These are phyloP conservation scores for Cladosporium phlei DNA, from an alignment of 2,329 filamentous ascomycete species.

Conservation along the genomic window DNA sequence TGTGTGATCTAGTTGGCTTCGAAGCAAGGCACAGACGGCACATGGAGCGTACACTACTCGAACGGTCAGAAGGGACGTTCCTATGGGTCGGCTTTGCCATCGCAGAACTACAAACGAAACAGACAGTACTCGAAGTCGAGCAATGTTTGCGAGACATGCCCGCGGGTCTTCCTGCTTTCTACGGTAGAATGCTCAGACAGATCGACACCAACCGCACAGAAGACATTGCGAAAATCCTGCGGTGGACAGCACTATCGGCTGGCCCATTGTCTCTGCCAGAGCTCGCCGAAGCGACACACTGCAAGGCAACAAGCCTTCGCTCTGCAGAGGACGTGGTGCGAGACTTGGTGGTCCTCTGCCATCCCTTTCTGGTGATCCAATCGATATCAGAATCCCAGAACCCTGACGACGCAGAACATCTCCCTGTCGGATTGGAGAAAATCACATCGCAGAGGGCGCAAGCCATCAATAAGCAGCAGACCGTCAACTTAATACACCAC, in stretches of 20 bases:
- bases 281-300: no score
- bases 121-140: no score
- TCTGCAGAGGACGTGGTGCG: no score
- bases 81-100: background rate
- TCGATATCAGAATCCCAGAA: no score
- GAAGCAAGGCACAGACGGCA: background rate
- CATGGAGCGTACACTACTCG: background rate
- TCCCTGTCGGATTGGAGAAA: background rate
- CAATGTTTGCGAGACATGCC: background rate
- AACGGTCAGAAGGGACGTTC: background rate
- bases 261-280: no score
- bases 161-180: background rate
- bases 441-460: no score
- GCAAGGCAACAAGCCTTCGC: no score
- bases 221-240: no score
- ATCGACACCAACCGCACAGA: background rate
- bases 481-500: background rate
- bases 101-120: background rate
- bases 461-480: no score
- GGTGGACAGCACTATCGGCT: no score
- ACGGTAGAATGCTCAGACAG: background rate
- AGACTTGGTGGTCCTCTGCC: no score
- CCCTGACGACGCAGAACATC: background rate
- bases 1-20: background rate
- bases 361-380: no score